Conservation (phyloP, 192 early-diverging fungal species). For the Coemansia sp. region DNA sequence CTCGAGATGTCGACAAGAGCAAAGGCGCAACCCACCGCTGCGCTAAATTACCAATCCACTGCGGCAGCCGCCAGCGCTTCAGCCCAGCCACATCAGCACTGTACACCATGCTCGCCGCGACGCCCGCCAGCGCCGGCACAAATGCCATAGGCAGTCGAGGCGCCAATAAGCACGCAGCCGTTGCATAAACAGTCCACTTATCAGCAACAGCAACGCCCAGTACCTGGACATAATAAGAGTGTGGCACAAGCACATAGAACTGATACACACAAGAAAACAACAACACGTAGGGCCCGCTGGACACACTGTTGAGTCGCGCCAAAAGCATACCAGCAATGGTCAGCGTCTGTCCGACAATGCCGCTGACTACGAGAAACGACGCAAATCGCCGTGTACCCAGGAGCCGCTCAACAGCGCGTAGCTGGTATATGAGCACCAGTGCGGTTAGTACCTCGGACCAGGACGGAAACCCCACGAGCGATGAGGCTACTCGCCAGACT, state of each 20-base stretch:
- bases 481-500: slow-evolving; percentile 11
- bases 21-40: slow-evolving; percentile 2
- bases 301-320: not conserved
- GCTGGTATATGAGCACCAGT: slow-evolving; percentile 15
- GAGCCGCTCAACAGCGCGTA: slow-evolving; percentile 21
- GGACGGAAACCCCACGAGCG: slow-evolving; percentile 8
- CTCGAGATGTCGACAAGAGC: not conserved
- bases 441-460: not conserved
- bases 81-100: slow-evolving; percentile 18
- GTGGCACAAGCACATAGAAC: slow-evolving; percentile 14
- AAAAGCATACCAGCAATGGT: not conserved
- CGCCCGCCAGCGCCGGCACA: slow-evolving; percentile 12
- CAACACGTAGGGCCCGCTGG: slow-evolving; percentile 14
- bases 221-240: not conserved
- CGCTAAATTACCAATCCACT: not conserved
- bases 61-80: slow-evolving; percentile 20
- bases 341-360: slow-evolving; percentile 16
- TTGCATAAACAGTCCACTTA: slow-evolving; percentile 11
- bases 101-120: slow-evolving; percentile 17
- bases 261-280: slow-evolving; percentile 18
- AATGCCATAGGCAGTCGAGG: not conserved
- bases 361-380: slow-evolving; percentile 17
- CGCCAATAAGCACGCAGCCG: slow-evolving; percentile 4
- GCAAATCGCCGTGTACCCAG: slow-evolving; percentile 26
- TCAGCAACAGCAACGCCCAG: slow-evolving; percentile 12